Evolutionary conservation across 2,329 filamentous ascomycete genomes (phyloP).

Genomic region (Penicillium sp.): DNA sequence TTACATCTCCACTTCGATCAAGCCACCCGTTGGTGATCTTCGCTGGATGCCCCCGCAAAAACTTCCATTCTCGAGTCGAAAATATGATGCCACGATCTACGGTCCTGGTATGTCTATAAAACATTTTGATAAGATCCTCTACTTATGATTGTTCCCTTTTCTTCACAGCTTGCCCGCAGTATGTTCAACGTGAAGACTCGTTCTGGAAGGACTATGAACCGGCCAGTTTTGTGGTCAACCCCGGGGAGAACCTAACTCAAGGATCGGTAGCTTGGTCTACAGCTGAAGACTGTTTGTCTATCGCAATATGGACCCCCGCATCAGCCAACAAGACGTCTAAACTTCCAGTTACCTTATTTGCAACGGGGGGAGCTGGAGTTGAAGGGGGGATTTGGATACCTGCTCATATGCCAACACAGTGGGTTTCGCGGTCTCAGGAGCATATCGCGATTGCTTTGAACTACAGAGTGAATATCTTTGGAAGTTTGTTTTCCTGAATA

Average conservation of each 20-base stretch:
- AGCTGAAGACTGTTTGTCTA: constrained; percentile 50
- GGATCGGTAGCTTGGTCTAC: constrained; percentile 26
- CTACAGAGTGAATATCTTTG: constrained; percentile 36
- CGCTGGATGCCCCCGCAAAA: constrained; percentile 39
- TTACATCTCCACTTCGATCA: background rate
- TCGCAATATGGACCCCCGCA: constrained; percentile 50
- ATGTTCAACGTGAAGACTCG: constrained; percentile 34
- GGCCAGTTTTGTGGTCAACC: constrained; percentile 13
- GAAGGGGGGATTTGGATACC: constrained; percentile 44
- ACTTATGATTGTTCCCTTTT: background rate
- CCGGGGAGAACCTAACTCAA: constrained; percentile 20
- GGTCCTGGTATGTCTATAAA: constrained; percentile 8
- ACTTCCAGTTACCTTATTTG: constrained; percentile 30
- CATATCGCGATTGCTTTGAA: constrained; percentile 48
- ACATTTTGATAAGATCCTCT: background rate
- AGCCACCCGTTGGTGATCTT: constrained; percentile 34
- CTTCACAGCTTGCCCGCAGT: constrained; percentile 33
- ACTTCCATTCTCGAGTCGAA: constrained; percentile 15
- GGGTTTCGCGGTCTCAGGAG: constrained; percentile 46
- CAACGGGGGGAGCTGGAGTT: constrained; percentile 29
- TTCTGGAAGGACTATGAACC: constrained; percentile 32
- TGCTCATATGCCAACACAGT: constrained; percentile 26
- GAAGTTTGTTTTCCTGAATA: constrained; percentile 9
- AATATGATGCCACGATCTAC: constrained; percentile 28
- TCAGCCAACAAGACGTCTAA: constrained; percentile 21